Evolutionary conservation across 2,329 filamentous ascomycete genomes (phyloP).

Genomic region (Dactylella cylindrospora): DNA sequence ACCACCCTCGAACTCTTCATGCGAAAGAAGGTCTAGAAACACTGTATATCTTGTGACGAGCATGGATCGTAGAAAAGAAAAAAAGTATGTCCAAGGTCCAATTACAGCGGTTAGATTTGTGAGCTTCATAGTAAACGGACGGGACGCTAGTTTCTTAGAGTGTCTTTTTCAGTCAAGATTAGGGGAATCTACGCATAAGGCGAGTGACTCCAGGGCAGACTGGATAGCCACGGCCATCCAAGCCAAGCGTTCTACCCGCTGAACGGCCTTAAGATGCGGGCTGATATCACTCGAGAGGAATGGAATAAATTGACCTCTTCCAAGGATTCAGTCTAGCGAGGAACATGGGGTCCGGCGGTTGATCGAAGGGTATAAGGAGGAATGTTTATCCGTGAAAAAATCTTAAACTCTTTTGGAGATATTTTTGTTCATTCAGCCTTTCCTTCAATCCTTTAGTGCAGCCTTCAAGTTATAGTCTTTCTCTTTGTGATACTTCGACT

Average conservation of each 20-base stretch:
- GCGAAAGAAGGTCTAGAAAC: too few species aligned
- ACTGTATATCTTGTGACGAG: too few species aligned
- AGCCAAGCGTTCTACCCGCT: constrained; percentile 30
- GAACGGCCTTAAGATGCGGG: constrained; percentile 16
- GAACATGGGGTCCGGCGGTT: constrained; percentile 17
- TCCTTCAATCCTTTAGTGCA: too few species aligned
- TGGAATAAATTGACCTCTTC: constrained; percentile 15
- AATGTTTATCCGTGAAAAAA: constrained; percentile 13
- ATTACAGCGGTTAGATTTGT: constrained; percentile 18
- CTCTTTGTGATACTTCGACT: not conserved
- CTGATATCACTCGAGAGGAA: constrained; percentile 40
- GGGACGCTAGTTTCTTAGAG: constrained; percentile 18
- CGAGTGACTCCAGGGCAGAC: too few species aligned
- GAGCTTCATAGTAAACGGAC: constrained; percentile 16
- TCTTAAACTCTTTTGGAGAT: not conserved
- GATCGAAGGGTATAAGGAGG: constrained; percentile 8
- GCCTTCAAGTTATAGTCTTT: too few species aligned
- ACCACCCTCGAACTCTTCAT: too few species aligned
- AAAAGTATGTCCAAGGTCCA: constrained; percentile 14
- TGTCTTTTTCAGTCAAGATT: not conserved
- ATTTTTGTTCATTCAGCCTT: not conserved
- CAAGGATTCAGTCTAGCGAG: constrained; percentile 16
- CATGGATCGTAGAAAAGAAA: constrained; percentile 1
- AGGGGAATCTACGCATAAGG: too few species aligned
- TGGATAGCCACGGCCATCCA: too few species aligned